A percentile compares a stretch with the other conserved stretches of the same genome.
Evolutionary conservation across 352 stramenopile species (phyloP).

Genomic region (Nothophytophthora sp.): DNA sequence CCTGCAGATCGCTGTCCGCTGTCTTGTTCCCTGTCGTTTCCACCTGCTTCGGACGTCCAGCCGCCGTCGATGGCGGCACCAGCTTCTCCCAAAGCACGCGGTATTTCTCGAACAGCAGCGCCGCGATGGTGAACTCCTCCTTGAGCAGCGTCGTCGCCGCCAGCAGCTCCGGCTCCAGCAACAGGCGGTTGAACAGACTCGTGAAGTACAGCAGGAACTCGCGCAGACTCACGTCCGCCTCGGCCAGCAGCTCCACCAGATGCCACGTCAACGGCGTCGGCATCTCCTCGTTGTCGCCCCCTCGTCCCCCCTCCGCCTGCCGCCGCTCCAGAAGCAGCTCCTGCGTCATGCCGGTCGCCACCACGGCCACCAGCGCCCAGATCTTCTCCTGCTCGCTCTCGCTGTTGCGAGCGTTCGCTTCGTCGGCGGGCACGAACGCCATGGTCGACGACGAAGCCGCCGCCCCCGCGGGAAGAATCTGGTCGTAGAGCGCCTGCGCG

Average conservation of each 20-base stretch:
- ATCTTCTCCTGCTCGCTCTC: conserved; percentile 33
- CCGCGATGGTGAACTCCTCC: conserved; percentile 76
- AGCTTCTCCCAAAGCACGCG: conserved; percentile 58
- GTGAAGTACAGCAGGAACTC: conserved; percentile 73
- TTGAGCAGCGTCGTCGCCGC: conserved; percentile 74
- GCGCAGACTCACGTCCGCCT: conserved; percentile 57
- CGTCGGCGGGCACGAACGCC: conserved; percentile 6
- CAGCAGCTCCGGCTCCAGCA: conserved; percentile 74
- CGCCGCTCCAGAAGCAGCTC: conserved; percentile 35
- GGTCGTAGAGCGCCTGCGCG: conserved; percentile 40
- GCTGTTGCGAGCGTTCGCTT: conserved; percentile 19
- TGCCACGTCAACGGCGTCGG: conserved; percentile 19
- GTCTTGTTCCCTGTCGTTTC: too few species aligned
- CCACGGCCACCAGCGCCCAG: conserved; percentile 48
- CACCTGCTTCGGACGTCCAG: too few species aligned
- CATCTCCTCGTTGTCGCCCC: not conserved
- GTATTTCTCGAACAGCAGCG: conserved; percentile 82
- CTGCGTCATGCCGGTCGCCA: conserved; percentile 41
- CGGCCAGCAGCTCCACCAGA: conserved; percentile 40
- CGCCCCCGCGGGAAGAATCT: conserved; percentile 28
- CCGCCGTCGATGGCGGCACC: too few species aligned
- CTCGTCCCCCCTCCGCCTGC: not conserved
- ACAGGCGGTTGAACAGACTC: conserved; percentile 78
- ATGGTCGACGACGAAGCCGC: too few species aligned
- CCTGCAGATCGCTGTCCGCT: not conserved